Evolutionary conservation across 768 basidiomycete genomes (phyloP).

Genomic region (Mycena chlorophos): DNA sequence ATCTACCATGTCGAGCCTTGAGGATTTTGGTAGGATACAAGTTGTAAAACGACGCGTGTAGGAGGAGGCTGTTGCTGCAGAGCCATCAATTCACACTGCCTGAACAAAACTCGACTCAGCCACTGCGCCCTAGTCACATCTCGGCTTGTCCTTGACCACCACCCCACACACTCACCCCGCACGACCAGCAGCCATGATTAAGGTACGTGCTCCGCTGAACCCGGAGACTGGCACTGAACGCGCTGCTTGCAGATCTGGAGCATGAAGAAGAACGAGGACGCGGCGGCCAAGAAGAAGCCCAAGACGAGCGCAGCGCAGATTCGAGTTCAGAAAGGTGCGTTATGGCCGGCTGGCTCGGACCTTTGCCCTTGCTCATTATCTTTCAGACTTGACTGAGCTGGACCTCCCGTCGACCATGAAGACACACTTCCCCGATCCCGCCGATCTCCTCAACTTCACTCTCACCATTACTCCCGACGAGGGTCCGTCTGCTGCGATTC

Average conservation of each 20-base stretch:
- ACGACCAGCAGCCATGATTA: conserved; percentile 21
- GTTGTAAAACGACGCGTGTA: conserved; percentile 24
- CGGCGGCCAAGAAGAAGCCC: conserved; percentile 95
- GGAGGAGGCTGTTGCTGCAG: not conserved
- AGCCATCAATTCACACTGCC: not conserved
- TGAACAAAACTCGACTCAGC: not conserved
- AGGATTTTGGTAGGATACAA: conserved; percentile 66
- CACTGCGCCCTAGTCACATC: not conserved
- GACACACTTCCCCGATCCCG: conserved; percentile 88
- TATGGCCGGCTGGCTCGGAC: not conserved
- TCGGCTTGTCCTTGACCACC: not conserved
- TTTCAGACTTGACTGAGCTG: conserved; percentile 89
- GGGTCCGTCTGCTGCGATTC: conserved; percentile 50
- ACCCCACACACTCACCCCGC: conserved; percentile 8
- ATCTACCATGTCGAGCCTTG: conserved; percentile 57
- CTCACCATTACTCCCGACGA: conserved; percentile 96
- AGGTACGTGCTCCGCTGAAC: conserved; percentile 15
- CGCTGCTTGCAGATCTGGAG: conserved; percentile 82
- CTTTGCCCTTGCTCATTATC: not conserved
- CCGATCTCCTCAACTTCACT: conserved; percentile 94
- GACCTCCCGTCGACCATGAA: conserved; percentile 96
- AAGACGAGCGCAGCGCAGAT: conserved; percentile 98
- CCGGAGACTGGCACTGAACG: conserved; percentile 14
- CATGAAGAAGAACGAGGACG: conserved; percentile 99
- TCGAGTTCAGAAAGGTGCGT: conserved; percentile 96